Base-by-base conservation (phyloP, 1,284 basidiomycete genomes). In the Rhodotorula sp. region DNA sequence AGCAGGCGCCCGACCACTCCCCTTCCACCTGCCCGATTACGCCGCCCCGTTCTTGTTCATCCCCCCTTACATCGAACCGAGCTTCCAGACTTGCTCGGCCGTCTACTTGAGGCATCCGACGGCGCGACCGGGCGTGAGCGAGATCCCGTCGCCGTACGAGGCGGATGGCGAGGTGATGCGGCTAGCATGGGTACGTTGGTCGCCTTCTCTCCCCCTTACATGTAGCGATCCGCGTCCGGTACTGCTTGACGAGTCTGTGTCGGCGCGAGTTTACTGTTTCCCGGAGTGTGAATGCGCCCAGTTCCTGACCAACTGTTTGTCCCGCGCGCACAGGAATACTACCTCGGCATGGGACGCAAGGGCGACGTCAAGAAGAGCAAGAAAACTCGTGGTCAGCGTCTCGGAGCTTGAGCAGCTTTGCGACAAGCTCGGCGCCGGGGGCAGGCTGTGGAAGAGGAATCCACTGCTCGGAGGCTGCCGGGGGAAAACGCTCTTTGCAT, bases 51-150 rank as follows among this genome's bases (percentile, higher is more conserved):
- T 90, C 85, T 85, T 99, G 62, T 99, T 98, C 84, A 86, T 99
- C 75, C 97, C 97, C 0, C 90, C 95, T 0, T 98, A 97, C 82
- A 88, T 98, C 68, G 93, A 98, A 79, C 88, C 90, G 3, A 92
- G 89, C 65, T 99, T 92, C 85, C 81, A 86, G 62, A 94, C 94
- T 16, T 99, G 97, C 82, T 94, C 95, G 8, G 89, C 90, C 26
- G 85, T 99, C 69, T 98, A 97, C 81, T 87, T 98, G 48, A 92
- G 95, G 60, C 93, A 98, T 80, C 97, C 97, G 2, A 97, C 94
- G 0, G 93, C 95, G 0, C 88, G 93, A 38, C 91, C 93, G 87
- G 80, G 90, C 5, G 93, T 94, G 82, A 93, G 90, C 43, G 94
- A 97, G 82, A 90, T 97, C 61, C 92, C 94, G 16, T 92, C 91